phyloP scores from a whole-genome alignment of 2,329 filamentous ascomycete species.

The Domatiomyces globalis region DNA sequence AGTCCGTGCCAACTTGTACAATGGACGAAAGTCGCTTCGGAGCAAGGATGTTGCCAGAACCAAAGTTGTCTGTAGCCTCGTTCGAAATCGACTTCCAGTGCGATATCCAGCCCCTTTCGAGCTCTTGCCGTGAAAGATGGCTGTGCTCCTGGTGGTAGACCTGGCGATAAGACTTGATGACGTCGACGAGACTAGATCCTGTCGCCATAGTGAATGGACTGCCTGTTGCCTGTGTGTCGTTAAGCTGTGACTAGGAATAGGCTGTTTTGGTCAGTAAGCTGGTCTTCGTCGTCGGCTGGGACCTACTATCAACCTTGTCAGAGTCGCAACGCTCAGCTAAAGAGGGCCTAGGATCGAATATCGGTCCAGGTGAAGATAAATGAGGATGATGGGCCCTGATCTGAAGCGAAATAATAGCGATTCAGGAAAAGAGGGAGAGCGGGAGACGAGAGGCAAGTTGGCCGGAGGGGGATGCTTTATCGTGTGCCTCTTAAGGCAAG shows the following conservation, averaged over 20 bases:
- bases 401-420: too few species aligned
- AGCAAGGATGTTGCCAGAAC: conserved; percentile 6
- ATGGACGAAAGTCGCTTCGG: conserved; percentile 13
- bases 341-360: not conserved
- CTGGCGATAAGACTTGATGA: conserved; percentile 8
- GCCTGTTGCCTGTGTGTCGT: not conserved
- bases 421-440: too few species aligned
- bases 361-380: not conserved
- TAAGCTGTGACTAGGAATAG: not conserved
- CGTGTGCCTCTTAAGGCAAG: too few species aligned
- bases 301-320: not conserved
- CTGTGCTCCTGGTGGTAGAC: conserved; percentile 13
- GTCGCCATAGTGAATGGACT: not conserved
- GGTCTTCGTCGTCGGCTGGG: not conserved
- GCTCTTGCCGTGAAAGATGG: conserved; percentile 11
- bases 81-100: conserved; percentile 9
- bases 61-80: conserved; percentile 3
- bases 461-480: too few species aligned
- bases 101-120: conserved; percentile 9
- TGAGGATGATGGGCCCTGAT: too few species aligned
- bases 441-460: too few species aligned
- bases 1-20: conserved; percentile 26
- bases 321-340: not conserved
- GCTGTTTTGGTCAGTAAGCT: not conserved
- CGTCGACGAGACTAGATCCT: not conserved